phyloP scores from a whole-genome alignment of 2,329 filamentous ascomycete species.

The Penicillium sp. region DNA sequence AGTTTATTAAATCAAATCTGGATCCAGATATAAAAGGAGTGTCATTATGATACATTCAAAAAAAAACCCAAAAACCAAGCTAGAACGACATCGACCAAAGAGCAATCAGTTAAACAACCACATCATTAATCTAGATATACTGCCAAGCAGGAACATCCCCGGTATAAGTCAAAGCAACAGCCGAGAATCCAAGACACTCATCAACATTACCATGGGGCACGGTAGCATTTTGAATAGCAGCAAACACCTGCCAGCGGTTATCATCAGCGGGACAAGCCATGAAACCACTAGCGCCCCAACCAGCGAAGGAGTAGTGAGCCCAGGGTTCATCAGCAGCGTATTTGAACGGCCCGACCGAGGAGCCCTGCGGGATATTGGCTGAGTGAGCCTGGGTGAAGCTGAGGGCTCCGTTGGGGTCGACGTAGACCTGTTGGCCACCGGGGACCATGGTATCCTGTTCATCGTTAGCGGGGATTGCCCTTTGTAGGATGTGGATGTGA shows the following conservation, averaged over 20 bases:
- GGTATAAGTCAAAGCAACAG: constrained; percentile 33
- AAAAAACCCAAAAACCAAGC: background rate
- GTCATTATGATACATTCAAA: background rate
- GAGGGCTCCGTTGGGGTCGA: constrained; percentile 55
- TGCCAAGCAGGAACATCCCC: constrained; percentile 40
- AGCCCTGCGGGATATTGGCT: constrained; percentile 51
- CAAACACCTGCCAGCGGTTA: constrained; percentile 45
- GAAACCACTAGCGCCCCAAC: constrained; percentile 42
- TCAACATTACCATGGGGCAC: constrained; percentile 40
- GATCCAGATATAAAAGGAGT: background rate
- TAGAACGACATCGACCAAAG: background rate
- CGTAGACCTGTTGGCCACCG: constrained; percentile 63
- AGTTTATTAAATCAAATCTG: background rate
- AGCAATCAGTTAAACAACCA: background rate
- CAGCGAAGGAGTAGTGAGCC: constrained; percentile 34
- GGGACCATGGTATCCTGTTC: constrained; percentile 55
- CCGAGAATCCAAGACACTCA: constrained; percentile 44
- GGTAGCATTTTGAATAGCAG: constrained; percentile 40
- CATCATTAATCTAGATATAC: constrained; percentile 34
- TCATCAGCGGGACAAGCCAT: constrained; percentile 45
- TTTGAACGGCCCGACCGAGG: constrained; percentile 52
- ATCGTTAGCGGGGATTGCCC: constrained; percentile 21
- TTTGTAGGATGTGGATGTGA: background rate
- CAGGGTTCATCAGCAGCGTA: constrained; percentile 33
- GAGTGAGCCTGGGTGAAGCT: constrained; percentile 61